Percentiles rank a stretch among this genome's conserved stretches.
phyloP scores from a whole-genome alignment of 768 basidiomycete genomes.

The Collybia mongolica region DNA sequence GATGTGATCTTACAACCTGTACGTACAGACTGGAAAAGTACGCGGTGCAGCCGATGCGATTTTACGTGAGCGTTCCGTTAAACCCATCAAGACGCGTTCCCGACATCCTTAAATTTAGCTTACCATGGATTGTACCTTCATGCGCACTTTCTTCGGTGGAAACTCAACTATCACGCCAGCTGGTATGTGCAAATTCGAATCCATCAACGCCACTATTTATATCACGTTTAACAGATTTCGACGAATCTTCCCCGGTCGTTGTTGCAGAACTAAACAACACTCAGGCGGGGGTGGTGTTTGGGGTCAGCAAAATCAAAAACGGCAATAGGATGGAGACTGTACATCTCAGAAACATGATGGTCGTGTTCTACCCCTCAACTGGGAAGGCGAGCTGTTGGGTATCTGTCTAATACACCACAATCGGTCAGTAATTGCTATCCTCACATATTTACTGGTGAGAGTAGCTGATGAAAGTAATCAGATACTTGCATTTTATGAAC shows the following conservation, averaged over 20 bases:
- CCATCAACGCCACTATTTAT: too few species aligned
- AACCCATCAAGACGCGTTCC: background rate
- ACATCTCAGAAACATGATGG: slow-evolving; percentile 4
- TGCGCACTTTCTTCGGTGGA: slow-evolving; percentile 3
- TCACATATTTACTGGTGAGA: too few species aligned
- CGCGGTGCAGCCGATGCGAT: slow-evolving; percentile 2
- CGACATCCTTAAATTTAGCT: background rate
- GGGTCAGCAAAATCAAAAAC: slow-evolving; percentile 10
- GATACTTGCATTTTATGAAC: too few species aligned
- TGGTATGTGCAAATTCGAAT: background rate
- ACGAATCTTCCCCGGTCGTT: slow-evolving; percentile 1
- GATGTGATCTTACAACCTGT: too few species aligned
- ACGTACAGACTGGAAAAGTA: slow-evolving; percentile 1
- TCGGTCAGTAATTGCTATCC: too few species aligned
- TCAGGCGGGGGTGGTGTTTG: slow-evolving; percentile 4
- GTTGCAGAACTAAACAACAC: slow-evolving; percentile 6
- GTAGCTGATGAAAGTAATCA: too few species aligned
- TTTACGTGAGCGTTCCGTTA: background rate
- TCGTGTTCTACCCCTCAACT: slow-evolving; percentile 1
- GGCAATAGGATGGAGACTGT: slow-evolving; percentile 1
- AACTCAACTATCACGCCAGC: slow-evolving; percentile 4
- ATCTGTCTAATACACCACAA: background rate
- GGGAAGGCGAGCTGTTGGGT: slow-evolving; percentile 5
- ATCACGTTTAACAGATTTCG: background rate
- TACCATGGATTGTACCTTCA: slow-evolving; percentile 3